These are phyloP conservation scores for Lagenidium giganteum DNA, from an alignment of 352 stramenopile species.

Conservation along the genomic window DNA sequence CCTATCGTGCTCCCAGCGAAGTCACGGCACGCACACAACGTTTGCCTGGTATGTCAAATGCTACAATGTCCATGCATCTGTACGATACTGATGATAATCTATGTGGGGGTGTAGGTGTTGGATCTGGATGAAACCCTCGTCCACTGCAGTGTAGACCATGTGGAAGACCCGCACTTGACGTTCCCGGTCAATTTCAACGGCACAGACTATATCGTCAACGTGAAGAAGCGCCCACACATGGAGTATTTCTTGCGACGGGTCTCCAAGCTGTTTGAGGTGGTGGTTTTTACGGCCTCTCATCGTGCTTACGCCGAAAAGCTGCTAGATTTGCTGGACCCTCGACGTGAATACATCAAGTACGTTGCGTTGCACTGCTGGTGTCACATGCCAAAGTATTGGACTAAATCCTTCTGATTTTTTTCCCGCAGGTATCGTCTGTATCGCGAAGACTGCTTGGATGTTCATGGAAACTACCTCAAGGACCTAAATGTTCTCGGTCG, in stretches of 20 bases:
- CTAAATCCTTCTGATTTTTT: constrained; percentile 22
- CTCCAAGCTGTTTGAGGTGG: constrained; percentile 95
- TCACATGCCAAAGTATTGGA: not conserved
- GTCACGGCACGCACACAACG: constrained; percentile 48
- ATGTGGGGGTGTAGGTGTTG: constrained; percentile 64
- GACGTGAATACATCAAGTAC: constrained; percentile 86
- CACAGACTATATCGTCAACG: constrained; percentile 95
- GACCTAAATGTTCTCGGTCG: constrained; percentile 96
- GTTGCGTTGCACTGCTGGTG: constrained; percentile 1
- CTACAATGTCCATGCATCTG: no score
- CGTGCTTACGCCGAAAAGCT: constrained; percentile 95
- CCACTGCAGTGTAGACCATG: constrained; percentile 97
- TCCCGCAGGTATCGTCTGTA: constrained; percentile 90
- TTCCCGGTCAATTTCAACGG: constrained; percentile 96
- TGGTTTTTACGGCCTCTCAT: constrained; percentile 98
- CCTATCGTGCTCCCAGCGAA: constrained; percentile 49
- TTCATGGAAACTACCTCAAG: constrained; percentile 99
- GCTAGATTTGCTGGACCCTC: constrained; percentile 95
- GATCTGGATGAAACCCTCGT: constrained; percentile 99
- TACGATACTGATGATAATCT: no score
- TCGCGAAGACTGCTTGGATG: constrained; percentile 92
- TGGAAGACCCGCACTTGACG: constrained; percentile 91
- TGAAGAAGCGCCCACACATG: constrained; percentile 94
- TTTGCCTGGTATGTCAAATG: constrained; percentile 48
- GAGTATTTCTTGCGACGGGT: constrained; percentile 93